Evolutionary conservation across 108 stramenopile genomes (phyloP), one percentile per base, ranked within the genome.

Genomic region (Cyclotella sp.): DNA sequence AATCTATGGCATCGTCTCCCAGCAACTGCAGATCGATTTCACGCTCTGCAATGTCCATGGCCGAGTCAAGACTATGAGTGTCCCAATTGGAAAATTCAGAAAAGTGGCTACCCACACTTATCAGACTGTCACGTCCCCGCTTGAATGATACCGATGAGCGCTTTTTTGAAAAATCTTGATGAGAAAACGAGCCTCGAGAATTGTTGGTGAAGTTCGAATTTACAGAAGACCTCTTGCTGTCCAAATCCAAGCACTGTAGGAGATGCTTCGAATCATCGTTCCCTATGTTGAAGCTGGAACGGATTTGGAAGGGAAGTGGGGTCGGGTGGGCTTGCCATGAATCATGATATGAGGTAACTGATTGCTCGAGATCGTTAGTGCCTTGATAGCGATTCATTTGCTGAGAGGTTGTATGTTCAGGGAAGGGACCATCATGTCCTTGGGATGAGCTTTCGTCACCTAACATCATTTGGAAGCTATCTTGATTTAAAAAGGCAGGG

Each of bases 41-140:
- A 29, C 81, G 81, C 40, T 82, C 70, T 19, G 69, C 73, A 49
- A 70, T 62, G 47, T 82, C 81, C 81, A 82, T 68, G n/a, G 72
- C 81, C 10, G 74, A 76, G 44, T 82, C 81, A 9, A 82, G 53
- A 68, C 81, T 82, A 16, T 66, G 75, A 14, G 71, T 59, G 12
- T 79, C 78, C 47, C 62, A 61, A 60, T 57, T 52, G 39, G 68
- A 69, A 42, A 82, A 51, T 19, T 82, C 81, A 19, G 74, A 75
- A 19, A 82, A 28, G 45, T 75, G 63, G 27, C 64, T 71, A 21
- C 61, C 58, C 13, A 82, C 18, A 53, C 75, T 76, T 44, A 70
- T 42, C 15, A 62, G 34, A 27, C 74, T 75, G 42, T 51, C 68
- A 24, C 76, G 51, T 41, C 29, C 30, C 40, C 42, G 29, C 34